These are phyloP conservation scores for Leucoagaricus sp. DNA, from an alignment of 1,284 basidiomycete species.

Conservation along the genomic window DNA sequence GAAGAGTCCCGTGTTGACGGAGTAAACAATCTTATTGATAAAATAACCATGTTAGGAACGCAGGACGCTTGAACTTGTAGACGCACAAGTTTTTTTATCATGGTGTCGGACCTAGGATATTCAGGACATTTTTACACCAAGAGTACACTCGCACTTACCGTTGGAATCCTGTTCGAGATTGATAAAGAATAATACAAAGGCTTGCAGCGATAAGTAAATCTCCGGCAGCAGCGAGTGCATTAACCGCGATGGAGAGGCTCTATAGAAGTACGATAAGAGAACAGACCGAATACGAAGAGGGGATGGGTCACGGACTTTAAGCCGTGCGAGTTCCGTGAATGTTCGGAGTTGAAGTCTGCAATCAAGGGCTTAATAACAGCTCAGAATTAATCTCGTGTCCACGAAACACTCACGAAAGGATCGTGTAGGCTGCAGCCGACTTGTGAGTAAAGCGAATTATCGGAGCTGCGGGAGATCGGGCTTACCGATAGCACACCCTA, in stretches of 20 bases:
- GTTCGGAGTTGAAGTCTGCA: conserved; percentile 30
- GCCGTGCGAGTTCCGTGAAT: conserved; percentile 13
- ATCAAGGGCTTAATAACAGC: not conserved
- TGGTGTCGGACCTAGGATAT: conserved; percentile 43
- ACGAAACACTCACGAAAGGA: conserved; percentile 37
- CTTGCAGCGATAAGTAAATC: conserved; percentile 55
- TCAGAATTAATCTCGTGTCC: not conserved
- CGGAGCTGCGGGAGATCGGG: not conserved
- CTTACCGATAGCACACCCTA: conserved; percentile 41
- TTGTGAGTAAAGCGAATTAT: not conserved
- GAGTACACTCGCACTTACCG: conserved; percentile 30
- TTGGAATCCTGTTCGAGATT: conserved; percentile 55
- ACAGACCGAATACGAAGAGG: too few relatives aligned
- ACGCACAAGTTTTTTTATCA: conserved; percentile 48
- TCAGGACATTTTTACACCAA: not conserved
- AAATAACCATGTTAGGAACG: not conserved
- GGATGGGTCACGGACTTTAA: conserved; percentile 18
- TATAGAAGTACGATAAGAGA: conserved; percentile 12
- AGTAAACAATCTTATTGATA: conserved; percentile 45
- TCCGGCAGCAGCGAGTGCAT: conserved; percentile 52
- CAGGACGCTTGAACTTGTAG: not conserved
- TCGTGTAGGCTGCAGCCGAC: conserved; percentile 36
- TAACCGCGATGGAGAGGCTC: conserved; percentile 53
- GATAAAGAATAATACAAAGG: conserved; percentile 52
- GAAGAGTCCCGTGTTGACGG: conserved; percentile 54